Conservation (phyloP, 2,329 filamentous ascomycete genomes). For the Exutisphaerella laricina region DNA sequence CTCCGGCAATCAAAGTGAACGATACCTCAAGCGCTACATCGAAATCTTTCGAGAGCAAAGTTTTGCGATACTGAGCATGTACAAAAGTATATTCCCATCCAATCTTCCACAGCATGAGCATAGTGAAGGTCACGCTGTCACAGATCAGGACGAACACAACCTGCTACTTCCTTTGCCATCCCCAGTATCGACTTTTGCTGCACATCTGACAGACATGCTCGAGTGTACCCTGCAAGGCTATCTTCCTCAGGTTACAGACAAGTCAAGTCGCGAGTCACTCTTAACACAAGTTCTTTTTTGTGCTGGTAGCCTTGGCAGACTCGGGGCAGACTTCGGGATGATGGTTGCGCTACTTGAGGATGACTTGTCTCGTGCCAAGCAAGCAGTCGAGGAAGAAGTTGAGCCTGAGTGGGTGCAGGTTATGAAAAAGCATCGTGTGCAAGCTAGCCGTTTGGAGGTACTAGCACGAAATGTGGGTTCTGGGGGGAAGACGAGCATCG, state of each 20-base stretch:
- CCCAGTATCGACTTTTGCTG: constrained; percentile 74
- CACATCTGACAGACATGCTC: constrained; percentile 76
- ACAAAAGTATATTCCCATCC: constrained; percentile 77
- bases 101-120: constrained; percentile 38
- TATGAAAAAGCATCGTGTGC: constrained; percentile 77
- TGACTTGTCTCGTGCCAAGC: constrained; percentile 35
- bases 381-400: constrained; percentile 45
- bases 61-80: constrained; percentile 92
- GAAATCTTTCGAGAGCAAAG: constrained; percentile 98
- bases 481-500: constrained; percentile 48
- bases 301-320: constrained; percentile 78
- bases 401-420: constrained; percentile 77
- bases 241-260: constrained; percentile 74
- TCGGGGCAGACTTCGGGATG: constrained; percentile 90
- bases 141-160: constrained; percentile 22
- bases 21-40: constrained; percentile 90
- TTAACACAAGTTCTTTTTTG: constrained; percentile 91
- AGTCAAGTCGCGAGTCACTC: constrained; percentile 74
- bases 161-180: constrained; percentile 58
- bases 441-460: constrained; percentile 56
- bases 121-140: not conserved
- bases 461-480: constrained; percentile 31
- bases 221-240: constrained; percentile 70
- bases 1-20: constrained; percentile 87
- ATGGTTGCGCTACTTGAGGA: constrained; percentile 64